Evolutionary conservation across 768 basidiomycete species (phyloP).

Genomic region (Mycena albidolilacea): DNA sequence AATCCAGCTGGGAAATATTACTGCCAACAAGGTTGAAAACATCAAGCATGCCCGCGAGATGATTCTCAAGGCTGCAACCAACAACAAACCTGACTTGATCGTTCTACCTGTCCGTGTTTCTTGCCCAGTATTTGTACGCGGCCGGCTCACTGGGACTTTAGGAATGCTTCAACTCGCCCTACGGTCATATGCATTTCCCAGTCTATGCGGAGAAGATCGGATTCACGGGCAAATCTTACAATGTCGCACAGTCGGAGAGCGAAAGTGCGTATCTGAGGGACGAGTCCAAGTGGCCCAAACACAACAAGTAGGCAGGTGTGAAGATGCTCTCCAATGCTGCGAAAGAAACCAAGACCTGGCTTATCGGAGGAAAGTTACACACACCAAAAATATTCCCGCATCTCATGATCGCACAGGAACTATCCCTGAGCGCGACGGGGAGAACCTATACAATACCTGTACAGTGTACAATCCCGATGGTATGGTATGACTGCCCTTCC

Average conservation of each 20-base stretch:
- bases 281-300: slow-evolving; percentile 1
- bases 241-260: slow-evolving; percentile 69
- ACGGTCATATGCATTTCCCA: slow-evolving; percentile 85
- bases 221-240: slow-evolving; percentile 72
- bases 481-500: slow-evolving; percentile 41
- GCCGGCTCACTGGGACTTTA: slow-evolving; percentile 45
- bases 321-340: slow-evolving; percentile 87
- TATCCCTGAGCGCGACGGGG: slow-evolving; percentile 87
- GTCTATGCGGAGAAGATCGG: slow-evolving; percentile 86
- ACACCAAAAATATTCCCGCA: slow-evolving; percentile 46
- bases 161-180: slow-evolving; percentile 94
- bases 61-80: slow-evolving; percentile 81
- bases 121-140: slow-evolving; percentile 3
- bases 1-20: slow-evolving; percentile 88
- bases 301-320: slow-evolving; percentile 54
- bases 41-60: slow-evolving; percentile 86
- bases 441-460: slow-evolving; percentile 92
- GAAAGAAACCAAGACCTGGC: slow-evolving; percentile 84
- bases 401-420: slow-evolving; percentile 72
- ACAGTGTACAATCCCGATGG: slow-evolving; percentile 91
- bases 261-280: slow-evolving; percentile 61
- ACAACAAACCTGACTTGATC: slow-evolving; percentile 81
- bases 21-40: slow-evolving; percentile 82
- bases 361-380: slow-evolving; percentile 84
- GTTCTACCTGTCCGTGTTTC: slow-evolving; percentile 80